Evolutionary conservation across 208 protist species (phyloP), one percentile per base, ranked within the genome.

Genomic region (Trypanosomatidae sp.): DNA sequence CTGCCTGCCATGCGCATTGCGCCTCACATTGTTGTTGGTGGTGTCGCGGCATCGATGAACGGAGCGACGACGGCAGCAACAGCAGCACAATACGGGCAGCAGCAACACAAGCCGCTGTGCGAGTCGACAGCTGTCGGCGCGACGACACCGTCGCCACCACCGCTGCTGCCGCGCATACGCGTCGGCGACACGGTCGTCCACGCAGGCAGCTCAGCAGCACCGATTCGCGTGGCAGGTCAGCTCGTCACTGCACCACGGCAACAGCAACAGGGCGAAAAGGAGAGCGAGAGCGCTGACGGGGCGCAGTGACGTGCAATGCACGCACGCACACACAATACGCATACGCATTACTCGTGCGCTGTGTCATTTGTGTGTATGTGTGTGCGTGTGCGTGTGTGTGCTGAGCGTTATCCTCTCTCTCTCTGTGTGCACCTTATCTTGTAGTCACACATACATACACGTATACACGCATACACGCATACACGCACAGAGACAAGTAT

Each of bases 11-110:
- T 70, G 27, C 42, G 27, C 2, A 33, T 72, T 7, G 67, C 58
- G 11, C 56, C 60, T 0, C 50, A 53, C 13, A 75, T 88, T 32
- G 43, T 67, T 6, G 63, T 87, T 8, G 75, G 75, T 3, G 70
- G 75, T n/a, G n/a, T 33, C 10, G 20, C 21, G 7, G n/a, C 30
- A 6, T 6, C 48, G 8, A 20, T 42, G 7, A 55, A 46, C 24
- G 25, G 38, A 5, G 43, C 43, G 5, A 32, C 46, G n/a, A n/a
- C n/a, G n/a, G n/a, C n/a, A n/a, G n/a, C n/a, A n/a, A n/a, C n/a
- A n/a, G n/a, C n/a, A n/a, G n/a, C n/a, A n/a, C n/a, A n/a, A n/a
- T n/a, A n/a, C n/a, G n/a, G n/a, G n/a, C n/a, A n/a, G n/a, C n/a
- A n/a, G n/a, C n/a, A n/a, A n/a, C n/a, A n/a, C n/a, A n/a, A n/a